These are phyloP conservation scores for Sporobolomyces pararoseus DNA, from an alignment of 768 basidiomycete species.

Conservation along the genomic window DNA sequence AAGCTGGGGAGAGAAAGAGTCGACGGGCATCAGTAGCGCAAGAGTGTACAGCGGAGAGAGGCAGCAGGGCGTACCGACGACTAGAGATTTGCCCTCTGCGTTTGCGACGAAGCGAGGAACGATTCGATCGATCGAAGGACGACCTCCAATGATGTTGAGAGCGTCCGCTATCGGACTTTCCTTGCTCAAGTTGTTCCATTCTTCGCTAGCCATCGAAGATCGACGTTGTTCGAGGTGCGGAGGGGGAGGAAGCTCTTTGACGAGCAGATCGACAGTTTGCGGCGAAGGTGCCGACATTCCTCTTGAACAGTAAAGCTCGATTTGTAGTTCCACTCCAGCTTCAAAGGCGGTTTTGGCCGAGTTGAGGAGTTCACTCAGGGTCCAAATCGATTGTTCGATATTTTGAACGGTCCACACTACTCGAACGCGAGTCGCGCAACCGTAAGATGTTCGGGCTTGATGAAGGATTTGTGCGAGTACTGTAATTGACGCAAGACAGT, in stretches of 20 bases:
- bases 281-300: conserved; percentile 28
- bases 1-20: not conserved
- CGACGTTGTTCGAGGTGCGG: conserved; percentile 25
- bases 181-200: conserved; percentile 9
- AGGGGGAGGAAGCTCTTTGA: conserved; percentile 31
- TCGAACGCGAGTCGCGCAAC: conserved; percentile 8
- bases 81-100: conserved; percentile 30
- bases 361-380: conserved; percentile 22
- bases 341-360: conserved; percentile 36
- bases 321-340: conserved; percentile 30
- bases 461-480: conserved; percentile 27
- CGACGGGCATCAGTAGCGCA: not conserved
- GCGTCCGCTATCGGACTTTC: conserved; percentile 31
- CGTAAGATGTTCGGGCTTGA: conserved; percentile 19
- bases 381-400: conserved; percentile 33
- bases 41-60: not conserved
- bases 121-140: conserved; percentile 14
- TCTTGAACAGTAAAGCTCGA: conserved; percentile 33
- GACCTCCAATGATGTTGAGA: conserved; percentile 19
- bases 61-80: conserved; percentile 15
- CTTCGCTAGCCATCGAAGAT: conserved; percentile 12
- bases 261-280: conserved; percentile 29
- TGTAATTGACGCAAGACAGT: not conserved
- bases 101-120: conserved; percentile 22
- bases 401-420: conserved; percentile 33